Evolutionary conservation across 2,329 filamentous ascomycete species (phyloP).

Genomic region (Lachnellula hyalina): DNA sequence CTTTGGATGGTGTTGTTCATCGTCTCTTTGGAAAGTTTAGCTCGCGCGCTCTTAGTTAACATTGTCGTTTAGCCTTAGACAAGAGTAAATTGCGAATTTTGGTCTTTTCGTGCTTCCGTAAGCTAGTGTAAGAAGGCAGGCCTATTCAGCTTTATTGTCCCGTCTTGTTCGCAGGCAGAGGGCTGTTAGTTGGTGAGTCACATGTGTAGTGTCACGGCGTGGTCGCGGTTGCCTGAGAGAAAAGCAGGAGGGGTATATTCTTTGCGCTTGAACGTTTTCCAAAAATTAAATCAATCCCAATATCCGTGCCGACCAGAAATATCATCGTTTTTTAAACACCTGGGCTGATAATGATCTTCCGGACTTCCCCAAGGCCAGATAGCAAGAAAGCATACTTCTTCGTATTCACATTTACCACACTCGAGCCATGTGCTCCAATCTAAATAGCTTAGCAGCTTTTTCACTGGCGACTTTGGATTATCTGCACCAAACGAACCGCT

Average conservation of each 20-base stretch:
- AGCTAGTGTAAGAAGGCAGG: not conserved
- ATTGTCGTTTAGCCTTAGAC: not conserved
- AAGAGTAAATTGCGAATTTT: not conserved
- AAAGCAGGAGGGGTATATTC: not conserved
- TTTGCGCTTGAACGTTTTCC: too few relatives aligned
- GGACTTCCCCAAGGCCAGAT: slow-evolving; percentile 56
- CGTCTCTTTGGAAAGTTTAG: slow-evolving; percentile 22
- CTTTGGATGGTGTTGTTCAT: slow-evolving; percentile 18
- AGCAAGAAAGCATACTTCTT: slow-evolving; percentile 56
- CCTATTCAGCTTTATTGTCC: too few relatives aligned
- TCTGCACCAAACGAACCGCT: not conserved
- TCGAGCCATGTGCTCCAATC: slow-evolving; percentile 57
- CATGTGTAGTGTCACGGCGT: too few relatives aligned
- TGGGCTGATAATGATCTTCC: slow-evolving; percentile 48
- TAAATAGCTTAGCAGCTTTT: slow-evolving; percentile 43
- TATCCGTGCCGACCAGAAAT: slow-evolving; percentile 9
- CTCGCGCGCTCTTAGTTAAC: slow-evolving; percentile 14
- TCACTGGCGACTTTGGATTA: slow-evolving; percentile 2
- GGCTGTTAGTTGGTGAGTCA: too few relatives aligned
- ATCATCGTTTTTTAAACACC: slow-evolving; percentile 33
- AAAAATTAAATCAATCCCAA: slow-evolving; percentile 1
- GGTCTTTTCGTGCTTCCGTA: not conserved
- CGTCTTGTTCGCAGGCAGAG: too few relatives aligned
- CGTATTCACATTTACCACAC: slow-evolving; percentile 45
- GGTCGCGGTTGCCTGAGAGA: not conserved